Evolutionary conservation across 352 stramenopile genomes (phyloP).

Genomic region (Phytopythium sindhum): DNA sequence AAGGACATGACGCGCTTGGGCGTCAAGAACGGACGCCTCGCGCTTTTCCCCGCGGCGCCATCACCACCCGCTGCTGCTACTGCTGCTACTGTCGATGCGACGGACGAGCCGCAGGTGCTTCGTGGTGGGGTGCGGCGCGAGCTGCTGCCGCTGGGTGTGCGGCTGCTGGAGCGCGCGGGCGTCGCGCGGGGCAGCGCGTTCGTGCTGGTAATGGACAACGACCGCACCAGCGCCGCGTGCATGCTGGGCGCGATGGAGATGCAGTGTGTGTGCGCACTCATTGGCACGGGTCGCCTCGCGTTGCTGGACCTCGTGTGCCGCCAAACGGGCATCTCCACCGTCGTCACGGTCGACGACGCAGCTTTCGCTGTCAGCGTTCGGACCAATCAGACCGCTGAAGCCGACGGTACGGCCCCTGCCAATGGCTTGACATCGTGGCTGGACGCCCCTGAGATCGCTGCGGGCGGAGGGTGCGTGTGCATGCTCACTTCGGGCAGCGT

Average conservation of each 20-base stretch:
- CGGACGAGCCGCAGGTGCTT: conserved; percentile 34
- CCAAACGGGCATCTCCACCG: conserved; percentile 57
- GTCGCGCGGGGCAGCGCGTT: conserved; percentile 42
- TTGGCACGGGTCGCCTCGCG: conserved; percentile 40
- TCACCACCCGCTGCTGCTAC: too few species aligned
- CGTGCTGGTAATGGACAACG: conserved; percentile 70
- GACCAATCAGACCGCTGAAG: not conserved
- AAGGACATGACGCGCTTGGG: conserved; percentile 34
- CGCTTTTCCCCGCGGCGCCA: conserved; percentile 32
- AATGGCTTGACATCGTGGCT: conserved; percentile 26
- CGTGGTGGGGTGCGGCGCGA: conserved; percentile 33
- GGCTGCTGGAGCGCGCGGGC: conserved; percentile 28
- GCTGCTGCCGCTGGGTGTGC: conserved; percentile 48
- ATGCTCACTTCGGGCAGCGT: conserved; percentile 86
- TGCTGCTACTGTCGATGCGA: conserved; percentile 4
- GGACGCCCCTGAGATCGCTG: conserved; percentile 20
- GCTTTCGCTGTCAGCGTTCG: conserved; percentile 13
- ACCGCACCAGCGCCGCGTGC: conserved; percentile 67
- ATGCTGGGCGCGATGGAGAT: conserved; percentile 70
- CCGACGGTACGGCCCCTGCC: conserved; percentile 1
- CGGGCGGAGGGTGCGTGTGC: conserved; percentile 43
- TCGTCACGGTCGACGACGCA: conserved; percentile 49
- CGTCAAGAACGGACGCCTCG: conserved; percentile 58
- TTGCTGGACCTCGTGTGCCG: conserved; percentile 47
- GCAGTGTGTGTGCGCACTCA: conserved; percentile 47